Evolutionary conservation across 2,329 filamentous ascomycete species (phyloP).

Genomic region (Alternaria conjuncta): DNA sequence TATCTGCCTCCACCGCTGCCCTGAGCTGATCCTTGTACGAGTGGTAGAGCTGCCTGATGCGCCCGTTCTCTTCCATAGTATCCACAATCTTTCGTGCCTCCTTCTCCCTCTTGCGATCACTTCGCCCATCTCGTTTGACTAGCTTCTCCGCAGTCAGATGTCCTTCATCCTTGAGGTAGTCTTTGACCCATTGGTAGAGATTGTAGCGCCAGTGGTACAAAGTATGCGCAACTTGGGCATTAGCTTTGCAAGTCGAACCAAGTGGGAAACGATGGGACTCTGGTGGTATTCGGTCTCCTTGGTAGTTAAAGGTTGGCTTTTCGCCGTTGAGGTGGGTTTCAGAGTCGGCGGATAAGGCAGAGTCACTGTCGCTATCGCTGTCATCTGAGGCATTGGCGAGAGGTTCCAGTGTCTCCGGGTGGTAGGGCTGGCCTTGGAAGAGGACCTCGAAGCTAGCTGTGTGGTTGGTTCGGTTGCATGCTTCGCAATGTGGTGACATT

Average conservation of each 20-base stretch:
- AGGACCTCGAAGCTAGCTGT: constrained; percentile 69
- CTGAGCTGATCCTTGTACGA: constrained; percentile 68
- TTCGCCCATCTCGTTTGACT: constrained; percentile 67
- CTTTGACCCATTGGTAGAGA: constrained; percentile 74
- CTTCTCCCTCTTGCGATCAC: constrained; percentile 63
- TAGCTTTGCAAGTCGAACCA: constrained; percentile 60
- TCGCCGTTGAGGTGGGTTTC: constrained; percentile 29
- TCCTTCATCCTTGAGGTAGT: constrained; percentile 64
- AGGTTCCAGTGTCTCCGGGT: constrained; percentile 69
- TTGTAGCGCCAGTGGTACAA: constrained; percentile 78
- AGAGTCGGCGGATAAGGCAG: constrained; percentile 27
- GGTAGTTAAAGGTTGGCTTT: constrained; percentile 31
- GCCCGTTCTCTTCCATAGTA: constrained; percentile 65
- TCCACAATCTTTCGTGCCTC: constrained; percentile 70
- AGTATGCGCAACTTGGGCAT: constrained; percentile 73
- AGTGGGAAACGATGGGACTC: constrained; percentile 38
- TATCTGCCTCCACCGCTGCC: constrained; percentile 39
- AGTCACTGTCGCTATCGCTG: constrained; percentile 11
- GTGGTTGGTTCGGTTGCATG: constrained; percentile 73
- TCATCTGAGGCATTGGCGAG: constrained; percentile 55
- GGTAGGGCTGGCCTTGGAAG: constrained; percentile 71
- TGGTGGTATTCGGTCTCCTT: constrained; percentile 36
- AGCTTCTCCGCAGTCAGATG: constrained; percentile 65
- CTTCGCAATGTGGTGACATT: constrained; percentile 62
- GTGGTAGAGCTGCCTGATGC: constrained; percentile 67